Evolutionary conservation across 2,329 filamentous ascomycete genomes (phyloP), one percentile per base, ranked within the genome.

Genomic region (Zymoseptoria tritici): DNA sequence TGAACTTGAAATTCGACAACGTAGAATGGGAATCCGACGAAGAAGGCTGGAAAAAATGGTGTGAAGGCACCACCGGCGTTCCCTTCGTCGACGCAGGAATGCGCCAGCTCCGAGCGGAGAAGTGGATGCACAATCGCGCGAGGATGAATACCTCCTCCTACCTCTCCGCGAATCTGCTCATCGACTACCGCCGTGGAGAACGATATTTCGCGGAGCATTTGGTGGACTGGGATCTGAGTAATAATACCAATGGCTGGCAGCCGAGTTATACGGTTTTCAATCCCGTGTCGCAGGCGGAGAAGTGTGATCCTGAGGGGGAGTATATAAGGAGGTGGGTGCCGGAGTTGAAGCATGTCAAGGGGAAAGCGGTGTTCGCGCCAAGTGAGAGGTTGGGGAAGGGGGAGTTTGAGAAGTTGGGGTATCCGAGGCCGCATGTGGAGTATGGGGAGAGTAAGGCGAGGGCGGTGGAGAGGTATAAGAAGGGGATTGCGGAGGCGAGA

Each of bases 291-390:
- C 91, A 96, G 76, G 92, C 89, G 66, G 89, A 94, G 79, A 91
- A 89, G 73, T 96, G 94, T 67, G 91, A 96, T 69, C 78, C 82
- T 0, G 79, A 88, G 0, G 92, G 91, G 0, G 84, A 85, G 8
- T 96, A 92, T 71, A 96, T 96, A 60, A 81, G 88, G 36, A 84
- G 84, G 60, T 96, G 91, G 91, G 80, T 96, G 3, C 86, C 86
- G 0, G 91, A 96, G 75, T 75, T 96, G 59, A 80, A 76, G 26
- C 80, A 75, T 0, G 68, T 79, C 4, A 57, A 76, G 53, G 77
- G 79, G 0, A 81, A 81, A 61, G 79, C 76, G 1, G 68, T 82
- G 1, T 81, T 80, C 65, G 77, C 77, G 58, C 79, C 79, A 0
- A 74, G 76, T 65, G 73, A 73, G 46, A 65, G 79, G 21, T 66